These are phyloP conservation scores for Candida maltosa DNA, from an alignment of 805 yeast species.

Conservation along the genomic window DNA sequence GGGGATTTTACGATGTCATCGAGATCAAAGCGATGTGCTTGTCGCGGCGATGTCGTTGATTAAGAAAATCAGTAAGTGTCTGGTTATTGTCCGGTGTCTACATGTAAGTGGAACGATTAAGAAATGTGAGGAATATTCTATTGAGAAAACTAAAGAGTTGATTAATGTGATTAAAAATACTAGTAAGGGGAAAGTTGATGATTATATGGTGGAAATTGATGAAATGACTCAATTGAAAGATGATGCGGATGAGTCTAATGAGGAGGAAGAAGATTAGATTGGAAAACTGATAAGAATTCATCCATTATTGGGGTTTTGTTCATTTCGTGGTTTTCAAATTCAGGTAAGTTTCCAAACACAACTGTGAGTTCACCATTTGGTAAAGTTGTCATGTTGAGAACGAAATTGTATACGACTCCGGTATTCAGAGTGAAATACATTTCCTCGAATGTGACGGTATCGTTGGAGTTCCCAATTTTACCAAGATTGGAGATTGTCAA, in stretches of 20 bases:
- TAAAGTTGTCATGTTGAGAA: constrained; percentile 12
- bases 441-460: constrained; percentile 11
- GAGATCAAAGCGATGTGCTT: constrained; percentile 60
- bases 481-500: constrained; percentile 21
- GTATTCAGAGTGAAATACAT: constrained; percentile 16
- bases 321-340: constrained; percentile 6
- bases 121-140: constrained; percentile 72
- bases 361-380: constrained; percentile 14
- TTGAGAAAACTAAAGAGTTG: constrained; percentile 41
- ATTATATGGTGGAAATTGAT: constrained; percentile 3
- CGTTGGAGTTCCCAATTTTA: constrained; percentile 6
- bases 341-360: constrained; percentile 12
- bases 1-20: constrained; percentile 76
- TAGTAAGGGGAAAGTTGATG: constrained; percentile 3
- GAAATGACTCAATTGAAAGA: not conserved
- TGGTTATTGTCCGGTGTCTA: constrained; percentile 55
- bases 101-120: constrained; percentile 86
- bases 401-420: constrained; percentile 13
- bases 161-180: constrained; percentile 18
- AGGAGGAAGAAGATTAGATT: constrained; percentile 1
- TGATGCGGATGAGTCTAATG: not conserved
- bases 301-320: constrained; percentile 6
- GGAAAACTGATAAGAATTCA: constrained; percentile 2
- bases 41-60: constrained; percentile 66
- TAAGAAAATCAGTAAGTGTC: constrained; percentile 44